These are phyloP conservation scores for Wickerhamiella sergipiensis DNA, from an alignment of 805 yeast species.

Conservation along the genomic window DNA sequence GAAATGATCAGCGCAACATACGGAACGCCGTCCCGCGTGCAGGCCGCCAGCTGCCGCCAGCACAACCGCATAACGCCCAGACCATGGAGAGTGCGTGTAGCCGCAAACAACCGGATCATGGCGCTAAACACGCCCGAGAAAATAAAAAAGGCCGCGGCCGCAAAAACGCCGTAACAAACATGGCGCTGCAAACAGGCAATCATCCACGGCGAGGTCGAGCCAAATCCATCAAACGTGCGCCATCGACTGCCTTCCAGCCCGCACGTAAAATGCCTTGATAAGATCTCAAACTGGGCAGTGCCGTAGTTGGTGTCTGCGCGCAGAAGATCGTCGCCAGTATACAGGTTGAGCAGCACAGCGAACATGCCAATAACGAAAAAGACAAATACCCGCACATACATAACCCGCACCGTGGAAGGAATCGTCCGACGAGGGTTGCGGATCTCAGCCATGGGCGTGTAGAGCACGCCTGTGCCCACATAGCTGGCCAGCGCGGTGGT, in stretches of 20 bases:
- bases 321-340: neutral
- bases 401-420: constrained; percentile 3
- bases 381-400: constrained; percentile 4
- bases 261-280: neutral
- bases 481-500: constrained; percentile 3
- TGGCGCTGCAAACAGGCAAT: constrained; percentile 2
- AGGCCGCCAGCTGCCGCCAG: constrained; percentile 3
- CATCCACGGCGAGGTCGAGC: constrained; percentile 4
- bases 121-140: constrained; percentile 7
- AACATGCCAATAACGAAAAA: constrained; percentile 1
- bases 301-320: neutral
- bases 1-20: constrained; percentile 4
- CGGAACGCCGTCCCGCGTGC: constrained; percentile 11
- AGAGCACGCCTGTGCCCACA: constrained; percentile 9
- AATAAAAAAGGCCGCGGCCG: constrained; percentile 7
- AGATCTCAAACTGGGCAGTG: neutral
- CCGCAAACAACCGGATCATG: constrained; percentile 8
- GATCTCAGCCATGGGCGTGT: constrained; percentile 12
- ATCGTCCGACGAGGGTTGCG: constrained; percentile 15
- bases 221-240: neutral
- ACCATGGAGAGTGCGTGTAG: constrained; percentile 12
- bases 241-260: neutral
- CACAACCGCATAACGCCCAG: constrained; percentile 7
- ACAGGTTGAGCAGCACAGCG: neutral
- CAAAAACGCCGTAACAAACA: constrained; percentile 5